phyloP scores from a whole-genome alignment of 371 early-diverging fungal species.

The Mucor indicus region DNA sequence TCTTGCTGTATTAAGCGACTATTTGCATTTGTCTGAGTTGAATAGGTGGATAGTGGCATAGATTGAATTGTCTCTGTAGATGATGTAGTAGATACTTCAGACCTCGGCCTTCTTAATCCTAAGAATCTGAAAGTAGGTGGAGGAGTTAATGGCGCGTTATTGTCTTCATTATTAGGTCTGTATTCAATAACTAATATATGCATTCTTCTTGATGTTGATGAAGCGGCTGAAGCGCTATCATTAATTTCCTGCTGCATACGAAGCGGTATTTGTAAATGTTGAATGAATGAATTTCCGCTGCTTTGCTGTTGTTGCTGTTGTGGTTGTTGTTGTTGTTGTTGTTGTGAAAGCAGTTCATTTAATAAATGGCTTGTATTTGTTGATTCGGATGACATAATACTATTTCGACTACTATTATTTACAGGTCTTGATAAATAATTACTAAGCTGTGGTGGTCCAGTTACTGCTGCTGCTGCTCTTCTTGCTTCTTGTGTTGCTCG shows the following conservation, averaged over 20 bases:
- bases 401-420: conserved; percentile 2
- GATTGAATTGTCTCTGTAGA: conserved; percentile 26
- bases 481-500: conserved; percentile 21
- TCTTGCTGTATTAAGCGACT: not conserved
- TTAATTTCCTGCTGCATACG: conserved; percentile 1
- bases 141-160: not conserved
- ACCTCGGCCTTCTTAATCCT: conserved; percentile 17
- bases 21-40: not conserved
- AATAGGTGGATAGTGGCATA: conserved; percentile 18
- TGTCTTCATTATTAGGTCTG: not conserved
- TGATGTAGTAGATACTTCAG: conserved; percentile 18
- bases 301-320: not conserved
- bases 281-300: not conserved
- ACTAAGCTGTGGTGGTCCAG: conserved; percentile 11
- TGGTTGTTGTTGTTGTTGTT: not conserved
- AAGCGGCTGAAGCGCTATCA: not conserved
- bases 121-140: conserved; percentile 2
- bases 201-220: conserved; percentile 14
- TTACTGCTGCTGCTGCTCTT: conserved; percentile 17
- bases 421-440: not conserved
- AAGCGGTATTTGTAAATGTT: conserved; percentile 14
- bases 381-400: conserved; percentile 8
- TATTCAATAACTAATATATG: conserved; percentile 22
- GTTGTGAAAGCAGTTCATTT: not conserved
- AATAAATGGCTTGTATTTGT: not conserved